These are phyloP conservation scores for Avena eriantha DNA, from an alignment of 176 grass and related monocot genomes.

Conservation along the genomic window DNA sequence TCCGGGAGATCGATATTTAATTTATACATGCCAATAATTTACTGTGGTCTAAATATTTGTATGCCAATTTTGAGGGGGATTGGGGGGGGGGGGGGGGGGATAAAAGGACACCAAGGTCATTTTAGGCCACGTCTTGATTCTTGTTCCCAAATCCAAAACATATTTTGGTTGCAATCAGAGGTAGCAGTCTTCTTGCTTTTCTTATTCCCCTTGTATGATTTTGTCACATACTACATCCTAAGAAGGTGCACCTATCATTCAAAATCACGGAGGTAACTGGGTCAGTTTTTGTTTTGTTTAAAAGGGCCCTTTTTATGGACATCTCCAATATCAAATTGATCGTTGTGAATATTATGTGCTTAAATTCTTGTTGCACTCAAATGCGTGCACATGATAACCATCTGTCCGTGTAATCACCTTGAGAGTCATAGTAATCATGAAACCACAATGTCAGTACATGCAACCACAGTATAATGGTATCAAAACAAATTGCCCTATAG, in stretches of 20 bases:
- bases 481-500: conserved; percentile 23
- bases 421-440: not conserved
- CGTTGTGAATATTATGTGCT: not conserved
- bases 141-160: not conserved
- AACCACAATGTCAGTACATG: not conserved
- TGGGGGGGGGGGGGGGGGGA: not conserved
- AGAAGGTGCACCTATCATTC: not conserved
- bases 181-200: not conserved
- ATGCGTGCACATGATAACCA: conserved; percentile 20
- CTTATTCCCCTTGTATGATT: not conserved
- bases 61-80: not conserved
- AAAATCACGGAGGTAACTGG: not conserved
- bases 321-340: not conserved
- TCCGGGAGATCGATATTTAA: not conserved
- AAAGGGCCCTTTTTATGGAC: not conserved
- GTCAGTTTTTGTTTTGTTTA: not conserved
- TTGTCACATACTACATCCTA: not conserved
- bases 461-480: not conserved
- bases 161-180: not conserved
- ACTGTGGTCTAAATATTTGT: not conserved
- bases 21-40: not conserved
- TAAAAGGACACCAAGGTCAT: conserved; percentile 10
- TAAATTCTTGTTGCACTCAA: not conserved
- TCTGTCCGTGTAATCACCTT: not conserved
- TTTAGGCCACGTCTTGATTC: not conserved